phyloP scores from a whole-genome alignment of 805 yeast species.

The Cyberlindnera maclurae region DNA sequence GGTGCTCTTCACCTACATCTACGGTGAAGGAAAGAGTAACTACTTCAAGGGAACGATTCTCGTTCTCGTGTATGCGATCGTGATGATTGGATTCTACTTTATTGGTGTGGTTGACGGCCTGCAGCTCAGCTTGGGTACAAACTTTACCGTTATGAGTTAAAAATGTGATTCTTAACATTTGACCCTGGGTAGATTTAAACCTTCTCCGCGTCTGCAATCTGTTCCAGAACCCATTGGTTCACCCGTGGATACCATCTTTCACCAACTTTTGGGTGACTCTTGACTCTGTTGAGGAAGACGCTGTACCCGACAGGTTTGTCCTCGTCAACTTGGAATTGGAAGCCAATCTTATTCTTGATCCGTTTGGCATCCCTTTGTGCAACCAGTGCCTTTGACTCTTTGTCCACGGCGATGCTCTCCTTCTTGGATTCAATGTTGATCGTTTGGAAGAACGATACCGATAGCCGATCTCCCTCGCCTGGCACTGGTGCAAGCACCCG shows the following conservation, averaged over 20 bases:
- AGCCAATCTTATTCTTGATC: constrained; percentile 19
- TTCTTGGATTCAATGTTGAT: constrained; percentile 29
- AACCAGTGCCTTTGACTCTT: constrained; percentile 13
- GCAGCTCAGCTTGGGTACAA: constrained; percentile 1
- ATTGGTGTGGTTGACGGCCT: constrained; percentile 22
- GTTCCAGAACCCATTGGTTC: constrained; percentile 27
- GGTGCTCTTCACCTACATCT: constrained; percentile 83
- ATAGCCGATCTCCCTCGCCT: constrained; percentile 29
- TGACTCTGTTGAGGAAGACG: constrained; percentile 40
- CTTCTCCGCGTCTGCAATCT: constrained; percentile 7
- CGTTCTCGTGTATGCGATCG: constrained; percentile 68
- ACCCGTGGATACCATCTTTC: constrained; percentile 37
- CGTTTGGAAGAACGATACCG: constrained; percentile 43
- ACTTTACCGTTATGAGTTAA: constrained; percentile 5
- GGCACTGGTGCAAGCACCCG: constrained; percentile 29
- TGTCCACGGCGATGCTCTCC: constrained; percentile 12
- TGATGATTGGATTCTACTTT: constrained; percentile 75
- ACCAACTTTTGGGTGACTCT: constrained; percentile 44
- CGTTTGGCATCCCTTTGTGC: constrained; percentile 14
- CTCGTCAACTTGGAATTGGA: constrained; percentile 21
- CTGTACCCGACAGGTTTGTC: constrained; percentile 38
- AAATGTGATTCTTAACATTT: not conserved
- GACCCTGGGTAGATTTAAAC: not conserved
- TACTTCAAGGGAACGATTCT: constrained; percentile 92
- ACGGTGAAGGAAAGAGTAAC: constrained; percentile 94